Base-by-base conservation (phyloP, 2,329 filamentous ascomycete species). In the Stagonosporopsis chrysanthemi region DNA sequence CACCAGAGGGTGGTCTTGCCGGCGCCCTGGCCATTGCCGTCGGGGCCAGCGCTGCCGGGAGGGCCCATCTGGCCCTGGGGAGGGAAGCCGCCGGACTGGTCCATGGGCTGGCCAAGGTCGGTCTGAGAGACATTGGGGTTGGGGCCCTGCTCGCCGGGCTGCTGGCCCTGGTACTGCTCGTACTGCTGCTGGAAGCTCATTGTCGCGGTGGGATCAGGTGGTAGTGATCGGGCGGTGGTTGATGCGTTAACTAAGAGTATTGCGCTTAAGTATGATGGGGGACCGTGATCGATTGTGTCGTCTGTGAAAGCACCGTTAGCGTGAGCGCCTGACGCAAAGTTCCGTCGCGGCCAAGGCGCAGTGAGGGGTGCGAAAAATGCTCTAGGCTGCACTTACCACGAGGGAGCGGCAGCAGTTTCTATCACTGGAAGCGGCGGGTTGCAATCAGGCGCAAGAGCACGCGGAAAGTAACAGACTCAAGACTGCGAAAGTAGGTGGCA, bases 121-220 rank as follows among this genome's bases (percentile, higher is more conserved):
- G 81, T 74, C 67, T 81, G 83, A 49, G 71, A 70, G 45, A 65
- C 56, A 52, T 69, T 65, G 38, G 64, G 82, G 75, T 84, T 84
- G 64, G 82, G 70, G 22, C 49, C 49, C 56, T 77, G 78, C 61
- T 80, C 78, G 65, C 72, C 80, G 63, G 78, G 78, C 66, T 84
- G 83, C 75, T 86, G 86, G 74, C 84, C 83, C 71, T 84, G 84
- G 76, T 85, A 87, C 63, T 83, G 80, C 69, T 88, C 86, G 77
- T 86, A 87, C 76, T 86, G 86, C 62, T 85, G 83, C 61, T 85
- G 83, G 80, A 87, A 89, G 74, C 85, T 87, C 87, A 89, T 89
- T 56, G 65, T 83, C 75, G 58, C 54, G 46, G 36, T 52, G 48
- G 31, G 62, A 65, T 64, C 55, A 64, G 52, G 53, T 52, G 63